These are phyloP conservation scores for Microbotryum scabiosae DNA, from an alignment of 1,284 basidiomycete genomes.

Conservation along the genomic window DNA sequence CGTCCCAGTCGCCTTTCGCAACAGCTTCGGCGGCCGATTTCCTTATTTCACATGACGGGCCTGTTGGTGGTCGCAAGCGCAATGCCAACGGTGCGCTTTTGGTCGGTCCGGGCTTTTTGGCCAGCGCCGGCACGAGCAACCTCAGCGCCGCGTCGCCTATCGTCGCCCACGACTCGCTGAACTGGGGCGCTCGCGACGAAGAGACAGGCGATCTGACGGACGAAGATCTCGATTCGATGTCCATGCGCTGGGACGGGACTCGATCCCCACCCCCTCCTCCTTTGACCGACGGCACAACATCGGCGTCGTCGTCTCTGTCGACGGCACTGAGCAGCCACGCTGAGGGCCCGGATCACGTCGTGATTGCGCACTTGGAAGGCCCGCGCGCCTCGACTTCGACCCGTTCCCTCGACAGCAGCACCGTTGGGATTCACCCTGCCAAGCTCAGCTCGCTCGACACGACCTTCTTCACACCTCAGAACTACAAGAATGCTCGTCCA, in stretches of 20 bases:
- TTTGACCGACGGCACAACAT: constrained; percentile 21
- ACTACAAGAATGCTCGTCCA: constrained; percentile 43
- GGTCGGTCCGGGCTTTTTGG: constrained; percentile 9
- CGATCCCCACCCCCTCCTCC: constrained; percentile 6
- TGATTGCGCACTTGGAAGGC: neutral
- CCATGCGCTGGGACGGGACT: constrained; percentile 1
- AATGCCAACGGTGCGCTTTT: constrained; percentile 34
- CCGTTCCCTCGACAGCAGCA: constrained; percentile 14
- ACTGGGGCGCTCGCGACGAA: constrained; percentile 12
- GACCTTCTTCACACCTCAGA: constrained; percentile 37
- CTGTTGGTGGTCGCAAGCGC: constrained; percentile 24
- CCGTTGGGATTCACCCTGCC: constrained; percentile 1
- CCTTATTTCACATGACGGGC: constrained; percentile 5
- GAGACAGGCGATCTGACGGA: constrained; percentile 25
- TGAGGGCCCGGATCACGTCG: constrained; percentile 2
- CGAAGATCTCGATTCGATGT: constrained; percentile 16
- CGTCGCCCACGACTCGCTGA: constrained; percentile 7
- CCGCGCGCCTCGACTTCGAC: constrained; percentile 14
- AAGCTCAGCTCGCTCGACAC: constrained; percentile 1
- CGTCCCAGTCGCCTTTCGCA: neutral
- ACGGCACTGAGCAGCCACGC: constrained; percentile 13
- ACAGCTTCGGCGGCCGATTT: neutral
- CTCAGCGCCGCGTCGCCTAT: constrained; percentile 26
- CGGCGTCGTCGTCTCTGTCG: constrained; percentile 17
- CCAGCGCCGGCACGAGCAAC: constrained; percentile 5